Conservation (phyloP, 1,284 basidiomycete species). For the Malassezia globosa region DNA sequence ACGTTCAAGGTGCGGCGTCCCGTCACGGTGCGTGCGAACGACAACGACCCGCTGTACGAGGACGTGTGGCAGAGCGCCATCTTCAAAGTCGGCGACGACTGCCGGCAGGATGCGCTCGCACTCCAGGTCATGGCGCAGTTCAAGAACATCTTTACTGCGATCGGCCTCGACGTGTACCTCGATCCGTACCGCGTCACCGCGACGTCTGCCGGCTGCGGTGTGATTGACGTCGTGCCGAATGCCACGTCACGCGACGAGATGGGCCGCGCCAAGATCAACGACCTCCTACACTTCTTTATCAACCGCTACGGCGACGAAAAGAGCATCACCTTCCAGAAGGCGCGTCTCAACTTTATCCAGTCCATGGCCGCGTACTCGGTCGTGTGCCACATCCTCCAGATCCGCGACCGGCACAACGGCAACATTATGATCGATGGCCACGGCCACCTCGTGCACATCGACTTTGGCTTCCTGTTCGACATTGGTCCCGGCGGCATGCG, state of each 20-base stretch:
- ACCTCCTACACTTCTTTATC: slow-evolving; percentile 86
- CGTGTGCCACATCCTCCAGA: slow-evolving; percentile 94
- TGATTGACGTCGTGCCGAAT: slow-evolving; percentile 97
- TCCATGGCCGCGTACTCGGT: slow-evolving; percentile 99
- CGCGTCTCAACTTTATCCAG: slow-evolving; percentile 90
- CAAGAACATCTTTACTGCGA: slow-evolving; percentile 82
- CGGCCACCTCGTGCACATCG: slow-evolving; percentile 89
- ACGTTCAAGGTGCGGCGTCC: slow-evolving; percentile 74
- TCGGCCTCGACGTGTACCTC: slow-evolving; percentile 82
- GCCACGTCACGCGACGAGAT: slow-evolving; percentile 97
- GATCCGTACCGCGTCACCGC: slow-evolving; percentile 96
- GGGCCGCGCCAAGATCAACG: slow-evolving; percentile 96
- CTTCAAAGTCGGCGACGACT: slow-evolving; percentile 99
- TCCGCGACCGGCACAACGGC: slow-evolving; percentile 94
- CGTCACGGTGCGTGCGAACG: slow-evolving; percentile 48
- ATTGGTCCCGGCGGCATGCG: slow-evolving; percentile 56
- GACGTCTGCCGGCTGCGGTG: slow-evolving; percentile 92
- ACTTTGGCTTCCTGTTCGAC: slow-evolving; percentile 96
- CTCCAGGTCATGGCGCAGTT: slow-evolving; percentile 98
- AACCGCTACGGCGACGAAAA: slow-evolving; percentile 85
- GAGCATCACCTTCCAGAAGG: slow-evolving; percentile 77
- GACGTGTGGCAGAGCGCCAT: slow-evolving; percentile 95
- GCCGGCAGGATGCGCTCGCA: slow-evolving; percentile 91
- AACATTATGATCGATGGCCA: slow-evolving; percentile 96
- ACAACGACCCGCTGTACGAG: slow-evolving; percentile 24